Percentiles rank a stretch among this genome's conserved stretches.
These are phyloP conservation scores for Chondrostereum purpureum DNA, from an alignment of 1,284 basidiomycete species.

Conservation along the genomic window DNA sequence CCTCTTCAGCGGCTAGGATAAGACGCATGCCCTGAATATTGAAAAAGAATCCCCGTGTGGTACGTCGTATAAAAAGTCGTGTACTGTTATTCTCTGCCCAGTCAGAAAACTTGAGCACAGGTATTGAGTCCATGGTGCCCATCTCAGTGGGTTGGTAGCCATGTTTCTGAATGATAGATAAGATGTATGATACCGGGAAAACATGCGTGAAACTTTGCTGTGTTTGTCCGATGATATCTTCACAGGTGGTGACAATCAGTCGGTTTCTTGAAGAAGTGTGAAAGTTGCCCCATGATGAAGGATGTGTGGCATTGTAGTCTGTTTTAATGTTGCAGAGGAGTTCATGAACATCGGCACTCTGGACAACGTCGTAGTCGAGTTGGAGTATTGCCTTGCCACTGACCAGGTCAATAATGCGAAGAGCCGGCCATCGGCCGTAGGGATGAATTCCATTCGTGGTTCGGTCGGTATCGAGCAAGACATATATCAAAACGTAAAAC, in stretches of 20 bases:
- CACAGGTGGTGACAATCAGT: not conserved
- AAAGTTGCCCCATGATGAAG: not conserved
- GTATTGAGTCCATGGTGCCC: too few relatives aligned
- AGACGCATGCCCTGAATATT: not conserved
- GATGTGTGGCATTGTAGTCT: not conserved
- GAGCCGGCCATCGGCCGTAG: too few relatives aligned
- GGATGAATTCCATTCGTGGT: not conserved
- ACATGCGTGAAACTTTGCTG: not conserved
- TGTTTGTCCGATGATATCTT: not conserved
- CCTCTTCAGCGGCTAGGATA: not conserved
- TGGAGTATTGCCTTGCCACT: not conserved
- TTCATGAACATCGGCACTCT: not conserved
- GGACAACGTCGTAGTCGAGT: not conserved
- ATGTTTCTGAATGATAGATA: not conserved
- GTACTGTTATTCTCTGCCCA: not conserved
- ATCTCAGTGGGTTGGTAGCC: too few relatives aligned
- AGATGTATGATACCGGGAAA: not conserved
- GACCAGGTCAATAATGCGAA: not conserved
- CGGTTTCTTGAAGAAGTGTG: not conserved
- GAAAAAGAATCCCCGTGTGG: not conserved
- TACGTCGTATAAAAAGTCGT: not conserved
- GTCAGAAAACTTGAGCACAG: not conserved
- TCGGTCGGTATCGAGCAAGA: not conserved
- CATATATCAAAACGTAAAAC: not conserved
- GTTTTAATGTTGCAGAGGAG: not conserved